Evolutionary conservation across 345 rosid genomes (phyloP).

Genomic region (Eucalyptus rudis): DNA sequence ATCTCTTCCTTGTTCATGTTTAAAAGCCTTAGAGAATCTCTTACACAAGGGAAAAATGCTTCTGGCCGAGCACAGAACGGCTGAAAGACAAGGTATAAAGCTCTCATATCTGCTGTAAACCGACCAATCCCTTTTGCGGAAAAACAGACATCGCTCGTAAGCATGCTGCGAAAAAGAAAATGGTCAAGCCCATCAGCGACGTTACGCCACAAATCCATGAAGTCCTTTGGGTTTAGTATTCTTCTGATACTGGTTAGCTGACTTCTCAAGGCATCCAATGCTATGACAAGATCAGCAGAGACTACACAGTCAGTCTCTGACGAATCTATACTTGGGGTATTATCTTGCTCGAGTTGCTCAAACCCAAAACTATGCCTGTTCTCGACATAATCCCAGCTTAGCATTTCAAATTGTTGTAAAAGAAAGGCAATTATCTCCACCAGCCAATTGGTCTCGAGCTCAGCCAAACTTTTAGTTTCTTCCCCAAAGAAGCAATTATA

Average conservation of each 20-base stretch:
- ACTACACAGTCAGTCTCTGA: background rate
- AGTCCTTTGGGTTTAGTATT: constrained; percentile 53
- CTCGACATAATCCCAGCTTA: constrained; percentile 20
- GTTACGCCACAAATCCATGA: constrained; percentile 65
- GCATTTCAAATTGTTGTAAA: constrained; percentile 53
- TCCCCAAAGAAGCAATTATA: constrained; percentile 42
- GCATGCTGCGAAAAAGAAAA: constrained; percentile 35
- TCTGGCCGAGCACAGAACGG: constrained; percentile 61
- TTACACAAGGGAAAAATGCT: constrained; percentile 58
- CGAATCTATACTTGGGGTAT: background rate
- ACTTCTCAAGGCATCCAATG: constrained; percentile 39
- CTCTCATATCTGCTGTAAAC: constrained; percentile 35
- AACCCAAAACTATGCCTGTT: constrained; percentile 9
- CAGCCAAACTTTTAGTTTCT: constrained; percentile 48
- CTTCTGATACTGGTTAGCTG: constrained; percentile 19
- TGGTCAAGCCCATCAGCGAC: constrained; percentile 68
- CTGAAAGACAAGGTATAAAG: constrained; percentile 35
- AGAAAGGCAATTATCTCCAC: constrained; percentile 41
- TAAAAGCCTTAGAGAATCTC: constrained; percentile 46
- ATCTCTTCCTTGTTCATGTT: constrained; percentile 26
- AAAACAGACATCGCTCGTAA: constrained; percentile 5
- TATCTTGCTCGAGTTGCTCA: background rate
- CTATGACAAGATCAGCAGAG: constrained; percentile 27
- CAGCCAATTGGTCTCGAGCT: constrained; percentile 57
- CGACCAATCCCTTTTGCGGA: constrained; percentile 6